Percentiles rank a stretch among this genome's conserved stretches.
These are phyloP conservation scores for Trichoderma koningii DNA, from an alignment of 2,329 filamentous ascomycete species.

Conservation along the genomic window DNA sequence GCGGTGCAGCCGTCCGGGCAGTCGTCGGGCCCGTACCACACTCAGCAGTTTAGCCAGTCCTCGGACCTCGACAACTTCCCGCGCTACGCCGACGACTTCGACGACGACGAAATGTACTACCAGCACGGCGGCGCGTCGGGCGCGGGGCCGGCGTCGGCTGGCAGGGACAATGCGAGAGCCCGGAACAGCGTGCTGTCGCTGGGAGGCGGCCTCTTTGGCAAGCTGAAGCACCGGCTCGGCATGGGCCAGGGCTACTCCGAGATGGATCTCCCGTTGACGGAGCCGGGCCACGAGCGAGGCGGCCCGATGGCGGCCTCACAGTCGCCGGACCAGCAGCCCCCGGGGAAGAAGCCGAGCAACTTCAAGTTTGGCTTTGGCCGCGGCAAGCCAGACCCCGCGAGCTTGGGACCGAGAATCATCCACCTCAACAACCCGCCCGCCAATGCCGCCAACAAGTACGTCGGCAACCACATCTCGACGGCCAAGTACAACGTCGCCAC, in stretches of 20 bases:
- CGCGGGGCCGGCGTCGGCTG: conserved; percentile 54
- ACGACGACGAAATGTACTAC: conserved; percentile 82
- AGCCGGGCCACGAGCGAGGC: conserved; percentile 56
- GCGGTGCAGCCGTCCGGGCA: conserved; percentile 9
- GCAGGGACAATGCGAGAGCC: conserved; percentile 62
- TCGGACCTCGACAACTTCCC: conserved; percentile 86
- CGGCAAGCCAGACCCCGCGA: conserved; percentile 83
- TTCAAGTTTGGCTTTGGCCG: conserved; percentile 94
- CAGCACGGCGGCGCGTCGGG: conserved; percentile 68
- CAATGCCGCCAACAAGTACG: conserved; percentile 84
- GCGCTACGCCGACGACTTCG: conserved; percentile 83
- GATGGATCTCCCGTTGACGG: conserved; percentile 95
- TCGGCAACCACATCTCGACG: conserved; percentile 96
- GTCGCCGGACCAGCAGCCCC: conserved; percentile 37
- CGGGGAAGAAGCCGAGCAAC: conserved; percentile 64
- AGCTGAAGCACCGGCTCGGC: conserved; percentile 86
- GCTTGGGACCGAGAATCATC: conserved; percentile 87
- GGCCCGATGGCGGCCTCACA: conserved; percentile 42
- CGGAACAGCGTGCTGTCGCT: conserved; percentile 87
- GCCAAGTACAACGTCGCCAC: conserved; percentile 95
- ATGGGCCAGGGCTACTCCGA: conserved; percentile 90
- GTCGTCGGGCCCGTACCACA: conserved; percentile 47
- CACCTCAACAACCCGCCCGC: conserved; percentile 95
- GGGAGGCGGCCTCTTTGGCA: conserved; percentile 83
- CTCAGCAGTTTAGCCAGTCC: conserved; percentile 67